Base-by-base conservation (phyloP, 2,329 filamentous ascomycete species). In the Dactylella cylindrospora region DNA sequence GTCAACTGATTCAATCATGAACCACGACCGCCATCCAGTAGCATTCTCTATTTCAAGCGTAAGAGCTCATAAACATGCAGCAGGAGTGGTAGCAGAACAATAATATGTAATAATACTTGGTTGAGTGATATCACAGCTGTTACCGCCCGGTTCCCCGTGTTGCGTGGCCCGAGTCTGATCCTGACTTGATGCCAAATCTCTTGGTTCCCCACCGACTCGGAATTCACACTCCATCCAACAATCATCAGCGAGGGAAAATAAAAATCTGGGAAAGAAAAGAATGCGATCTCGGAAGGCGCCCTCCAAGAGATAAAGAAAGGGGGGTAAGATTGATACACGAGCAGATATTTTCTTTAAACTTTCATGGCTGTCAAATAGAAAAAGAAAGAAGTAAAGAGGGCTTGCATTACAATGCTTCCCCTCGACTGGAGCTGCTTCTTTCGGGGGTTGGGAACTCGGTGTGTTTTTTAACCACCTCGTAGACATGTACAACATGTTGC, bases 261-360 rank as follows among this genome's bases (percentile, higher is more conserved):
- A 22, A 46, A 35, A 33, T 15, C 19, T 44, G 52, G 51, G 43
- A 49, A 49, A 57, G n/a, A n/a, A 57, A 57, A 41, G 52, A 57
- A 57, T 33, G 52, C 52, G 38, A 44, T 55, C 44, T 57, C 52
- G 52, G 52, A 49, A 49, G 52, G n/a, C n/a, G n/a, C n/a, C n/a
- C n/a, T n/a, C n/a, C n/a, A n/a, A n/a, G n/a, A n/a, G n/a, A n/a
- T n/a, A n/a, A n/a, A n/a, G n/a, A n/a, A n/a, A n/a, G n/a, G n/a
- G n/a, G n/a, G n/a, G n/a, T n/a, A n/a, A n/a, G n/a, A n/a, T n/a
- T n/a, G n/a, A n/a, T n/a, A n/a, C n/a, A n/a, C n/a, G n/a, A n/a
- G n/a, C n/a, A n/a, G n/a, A n/a, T n/a, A n/a, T n/a, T n/a, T n/a
- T n/a, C n/a, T n/a, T n/a, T n/a, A n/a, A n/a, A n/a, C n/a, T n/a